phyloP scores from a whole-genome alignment of 2,329 filamentous ascomycete species.

The Cryphonectria japonica region DNA sequence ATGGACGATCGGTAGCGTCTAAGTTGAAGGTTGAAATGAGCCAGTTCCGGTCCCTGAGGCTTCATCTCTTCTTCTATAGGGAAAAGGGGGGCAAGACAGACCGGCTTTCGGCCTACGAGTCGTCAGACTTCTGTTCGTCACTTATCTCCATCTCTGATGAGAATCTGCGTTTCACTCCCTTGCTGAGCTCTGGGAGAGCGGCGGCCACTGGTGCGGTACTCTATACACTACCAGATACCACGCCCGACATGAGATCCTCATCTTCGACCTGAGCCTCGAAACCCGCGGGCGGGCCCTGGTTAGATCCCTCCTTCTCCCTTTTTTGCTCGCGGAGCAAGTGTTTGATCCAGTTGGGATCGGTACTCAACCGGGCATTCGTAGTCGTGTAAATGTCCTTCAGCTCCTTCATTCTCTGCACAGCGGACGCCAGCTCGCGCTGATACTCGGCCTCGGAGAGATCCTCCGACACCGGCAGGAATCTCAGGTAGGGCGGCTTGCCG shows the following conservation, averaged over 20 bases:
- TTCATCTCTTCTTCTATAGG: not conserved
- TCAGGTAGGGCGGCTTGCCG: conserved; percentile 50
- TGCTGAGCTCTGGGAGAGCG: not conserved
- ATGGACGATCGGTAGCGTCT: not conserved
- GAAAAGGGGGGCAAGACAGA: not conserved
- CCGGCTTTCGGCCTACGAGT: not conserved
- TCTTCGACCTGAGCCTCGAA: conserved; percentile 58
- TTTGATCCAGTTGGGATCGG: conserved; percentile 61
- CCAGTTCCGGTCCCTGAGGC: not conserved
- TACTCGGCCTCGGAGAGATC: conserved; percentile 56
- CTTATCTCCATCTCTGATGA: not conserved
- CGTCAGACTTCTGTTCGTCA: not conserved
- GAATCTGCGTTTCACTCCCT: not conserved
- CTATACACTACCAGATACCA: conserved; percentile 31
- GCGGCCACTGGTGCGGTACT: not conserved
- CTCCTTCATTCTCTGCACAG: conserved; percentile 47
- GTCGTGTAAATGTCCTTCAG: conserved; percentile 53
- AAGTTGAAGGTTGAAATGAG: not conserved
- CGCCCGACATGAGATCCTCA: conserved; percentile 63
- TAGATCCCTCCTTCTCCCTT: conserved; percentile 48
- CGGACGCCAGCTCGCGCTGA: conserved; percentile 48
- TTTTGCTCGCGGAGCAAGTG: conserved; percentile 51
- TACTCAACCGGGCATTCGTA: conserved; percentile 58
- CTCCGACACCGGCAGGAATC: conserved; percentile 50
- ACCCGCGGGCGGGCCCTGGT: conserved; percentile 38